Base-by-base conservation (phyloP, 2,329 filamentous ascomycete genomes). In the Zymoseptoria brevis region DNA sequence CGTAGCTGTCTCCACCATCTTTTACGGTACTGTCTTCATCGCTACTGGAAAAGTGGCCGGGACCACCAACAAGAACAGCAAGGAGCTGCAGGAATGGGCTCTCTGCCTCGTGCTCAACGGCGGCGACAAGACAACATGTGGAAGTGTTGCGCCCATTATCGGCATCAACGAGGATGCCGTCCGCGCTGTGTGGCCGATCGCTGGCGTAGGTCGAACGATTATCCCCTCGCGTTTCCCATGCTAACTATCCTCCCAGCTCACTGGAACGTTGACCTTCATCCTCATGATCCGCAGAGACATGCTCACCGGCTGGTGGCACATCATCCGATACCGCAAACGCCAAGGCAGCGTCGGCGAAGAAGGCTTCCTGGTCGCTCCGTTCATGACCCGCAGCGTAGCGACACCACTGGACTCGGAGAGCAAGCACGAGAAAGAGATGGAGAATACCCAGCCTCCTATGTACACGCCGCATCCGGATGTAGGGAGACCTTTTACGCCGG, bases 1-100 rank as follows among this genome's bases (percentile, higher is more conserved):
- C 68, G 91, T 95, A 64, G 82, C 93, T 63, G 80, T 81, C 59
- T 88, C 93, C 70, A 87, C 92, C 58, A 84, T 93, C 64, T 92
- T 92, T 78, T 94, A 94, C 72, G 85, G 89, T 1, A 77, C 91
- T 49, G 80, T 93, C 53, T 95, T 94, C 69, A 85, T 95, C 50
- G 86, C 87, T 71, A 60, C 70, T 57, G 80, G 79, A 2, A 45
- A 45, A 7, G 51, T 29, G 22, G 13, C 19, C n/a, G 75, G 81
- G 35, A 80, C 80, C 52, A 78, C 50, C 24, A 57, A 61, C 50
- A 79, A 19, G 68, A 26, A 19, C 9, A 22, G 51, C 19, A 84
- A 68, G 19, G 79, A 81, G 26, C 82, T 85, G 3, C 56, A 72
- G 11, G 74, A 76, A 3, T 95, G 90, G 89, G 74, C 89, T 1